Base-by-base conservation (phyloP, 1,284 basidiomycete species). In the Naganishia sp. region DNA sequence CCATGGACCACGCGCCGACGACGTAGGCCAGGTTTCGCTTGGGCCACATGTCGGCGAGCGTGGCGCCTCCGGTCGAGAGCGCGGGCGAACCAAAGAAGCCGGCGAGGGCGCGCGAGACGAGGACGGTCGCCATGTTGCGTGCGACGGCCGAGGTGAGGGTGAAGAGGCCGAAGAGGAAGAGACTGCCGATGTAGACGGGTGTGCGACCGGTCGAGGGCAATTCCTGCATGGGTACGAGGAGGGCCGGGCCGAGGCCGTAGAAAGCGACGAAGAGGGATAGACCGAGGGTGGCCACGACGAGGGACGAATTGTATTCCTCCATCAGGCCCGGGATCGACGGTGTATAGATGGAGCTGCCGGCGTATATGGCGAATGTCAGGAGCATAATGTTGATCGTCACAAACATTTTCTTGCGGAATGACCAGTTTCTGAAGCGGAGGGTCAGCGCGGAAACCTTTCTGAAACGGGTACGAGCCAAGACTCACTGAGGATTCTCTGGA, bases 401-500 rank as follows among this genome's bases (percentile, higher is more conserved):
- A 55, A 63, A 69, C 2, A 44, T n/a, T 49, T 63, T 69, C 55
- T 69, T 66, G 23, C 25, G n/a, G 42, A 31, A 44, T 10, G 65
- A 66, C 68, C 68, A 69, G 56, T 69, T 68, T 28, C 63, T 63
- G 45, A 6, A 28, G 2, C 13, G 6, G 6, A 21, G 15, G 13
- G 36, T 18, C 36, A 33, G 10, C 36, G 3, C 43, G 11, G 13
- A 23, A 18, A 53, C 16, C 21, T 15, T 45, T n/a, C 28, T 18
- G 25, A 4, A 18, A 25, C 13, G n/a, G 36, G 28, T 16, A 10
- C 25, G 33, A n/a, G n/a, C 5, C 23, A 54, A 43, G 18, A 60
- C 67, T 74, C 87, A 88, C 75, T 84, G 84, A 0, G 88, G 88
- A 74, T 90, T 88, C 50, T 79, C 77, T 9, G 83, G 84, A 74